phyloP scores from a whole-genome alignment of 495 filamentous ascomycete species.

The Podospora australis region DNA sequence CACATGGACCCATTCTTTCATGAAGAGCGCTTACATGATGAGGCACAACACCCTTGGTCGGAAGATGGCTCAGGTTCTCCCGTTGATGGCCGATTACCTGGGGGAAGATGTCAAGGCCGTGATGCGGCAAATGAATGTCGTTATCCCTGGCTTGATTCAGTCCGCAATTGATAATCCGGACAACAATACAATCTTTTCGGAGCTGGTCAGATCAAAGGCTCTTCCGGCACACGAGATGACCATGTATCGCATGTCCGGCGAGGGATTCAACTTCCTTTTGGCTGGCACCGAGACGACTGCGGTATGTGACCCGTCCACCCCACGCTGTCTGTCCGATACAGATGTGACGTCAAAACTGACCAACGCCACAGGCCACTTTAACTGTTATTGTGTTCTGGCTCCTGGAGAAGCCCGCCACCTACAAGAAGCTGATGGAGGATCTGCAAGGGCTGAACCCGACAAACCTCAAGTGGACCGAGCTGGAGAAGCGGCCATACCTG shows the following conservation, averaged over 20 bases:
- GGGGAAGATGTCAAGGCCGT: constrained; percentile 17
- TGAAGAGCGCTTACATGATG: constrained; percentile 29
- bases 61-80: constrained; percentile 11
- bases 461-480: constrained; percentile 17
- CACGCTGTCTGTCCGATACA: too few relatives aligned
- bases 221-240: constrained; percentile 24
- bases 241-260: constrained; percentile 21
- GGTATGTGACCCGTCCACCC: constrained; percentile 5
- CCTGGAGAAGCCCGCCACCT: constrained; percentile 19
- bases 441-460: constrained; percentile 18
- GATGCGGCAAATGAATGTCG: constrained; percentile 12
- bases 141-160: constrained; percentile 18
- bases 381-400: constrained; percentile 29
- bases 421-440: constrained; percentile 24
- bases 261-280: constrained; percentile 23
- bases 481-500: constrained; percentile 44
- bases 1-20: constrained; percentile 20
- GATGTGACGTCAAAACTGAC: too few relatives aligned
- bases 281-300: constrained; percentile 29
- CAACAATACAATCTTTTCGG: constrained; percentile 15
- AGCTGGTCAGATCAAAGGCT: constrained; percentile 12
- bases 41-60: constrained; percentile 13
- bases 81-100: constrained; percentile 17
- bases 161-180: constrained; percentile 10
- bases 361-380: constrained; percentile 19